Evolutionary conservation across 2,329 filamentous ascomycete species (phyloP).

Genomic region (Ophiostoma perfectum): DNA sequence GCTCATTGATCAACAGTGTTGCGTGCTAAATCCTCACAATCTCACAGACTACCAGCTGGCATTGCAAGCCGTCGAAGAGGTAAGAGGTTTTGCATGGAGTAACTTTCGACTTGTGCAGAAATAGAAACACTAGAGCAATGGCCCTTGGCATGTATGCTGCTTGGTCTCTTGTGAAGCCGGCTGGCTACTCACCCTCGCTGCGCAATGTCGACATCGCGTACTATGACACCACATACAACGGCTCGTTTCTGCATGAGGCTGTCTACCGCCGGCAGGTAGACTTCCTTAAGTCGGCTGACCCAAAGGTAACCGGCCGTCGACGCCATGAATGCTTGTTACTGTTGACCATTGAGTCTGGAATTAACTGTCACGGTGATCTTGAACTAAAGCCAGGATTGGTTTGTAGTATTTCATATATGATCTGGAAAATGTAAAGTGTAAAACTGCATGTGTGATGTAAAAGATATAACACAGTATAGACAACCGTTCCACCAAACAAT

Average conservation of each 20-base stretch:
- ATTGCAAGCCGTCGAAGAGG: background rate
- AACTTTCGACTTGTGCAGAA: background rate
- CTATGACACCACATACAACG: conserved; percentile 45
- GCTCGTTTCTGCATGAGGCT: conserved; percentile 50
- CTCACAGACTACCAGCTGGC: background rate
- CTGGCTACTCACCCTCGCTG: conserved; percentile 32
- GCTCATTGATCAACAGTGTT: background rate
- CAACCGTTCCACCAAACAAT: no score
- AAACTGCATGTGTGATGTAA: no score
- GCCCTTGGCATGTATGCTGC: conserved; percentile 17
- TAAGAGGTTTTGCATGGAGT: no score
- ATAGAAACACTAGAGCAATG: background rate
- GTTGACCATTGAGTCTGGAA: no score
- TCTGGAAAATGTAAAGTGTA: no score
- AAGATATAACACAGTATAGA: no score
- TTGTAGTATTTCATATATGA: no score
- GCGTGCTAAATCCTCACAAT: background rate
- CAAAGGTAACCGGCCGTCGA: background rate
- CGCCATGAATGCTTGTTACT: background rate
- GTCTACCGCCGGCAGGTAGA: conserved; percentile 42
- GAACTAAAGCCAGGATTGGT: no score
- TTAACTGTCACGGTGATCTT: no score
- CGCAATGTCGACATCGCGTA: conserved; percentile 35
- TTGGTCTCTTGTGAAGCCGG: conserved; percentile 15
- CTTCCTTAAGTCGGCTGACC: conserved; percentile 15